Percentiles rank a stretch among this genome's conserved stretches.
Conservation (phyloP, 257 asterid genomes). For the Ballota nigra region DNA sequence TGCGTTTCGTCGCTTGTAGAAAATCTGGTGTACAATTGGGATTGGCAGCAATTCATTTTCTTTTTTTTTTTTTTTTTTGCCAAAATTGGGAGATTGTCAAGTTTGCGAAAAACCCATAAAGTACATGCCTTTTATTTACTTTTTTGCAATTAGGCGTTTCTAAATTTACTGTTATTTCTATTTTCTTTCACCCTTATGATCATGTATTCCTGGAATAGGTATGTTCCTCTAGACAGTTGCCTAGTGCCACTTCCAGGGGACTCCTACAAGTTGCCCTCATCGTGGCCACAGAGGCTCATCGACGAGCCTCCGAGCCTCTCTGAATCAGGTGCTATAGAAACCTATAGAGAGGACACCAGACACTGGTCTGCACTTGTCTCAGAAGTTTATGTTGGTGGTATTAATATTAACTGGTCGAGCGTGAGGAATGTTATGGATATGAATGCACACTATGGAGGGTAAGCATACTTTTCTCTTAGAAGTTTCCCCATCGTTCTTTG, state of each 20-base stretch:
- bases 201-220: constrained; percentile 52
- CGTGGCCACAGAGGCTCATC: constrained; percentile 87
- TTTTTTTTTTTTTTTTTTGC: background rate
- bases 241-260: constrained; percentile 49
- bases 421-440: constrained; percentile 90
- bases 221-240: constrained; percentile 70
- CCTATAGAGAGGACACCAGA: constrained; percentile 58
- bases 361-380: constrained; percentile 90
- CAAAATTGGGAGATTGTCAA: background rate
- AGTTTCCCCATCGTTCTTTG: background rate
- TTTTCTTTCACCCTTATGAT: background rate
- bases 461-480: constrained; percentile 23
- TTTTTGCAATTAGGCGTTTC: background rate
- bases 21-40: background rate
- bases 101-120: background rate
- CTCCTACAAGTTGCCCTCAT: constrained; percentile 62
- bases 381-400: constrained; percentile 72
- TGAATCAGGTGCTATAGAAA: constrained; percentile 56
- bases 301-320: constrained; percentile 62
- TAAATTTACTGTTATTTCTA: background rate
- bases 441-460: constrained; percentile 98
- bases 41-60: background rate
- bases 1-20: background rate
- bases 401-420: constrained; percentile 64
- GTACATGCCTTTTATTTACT: background rate